Conservation (phyloP, 2,329 filamentous ascomycete species). For the Aspergillus unguis region DNA sequence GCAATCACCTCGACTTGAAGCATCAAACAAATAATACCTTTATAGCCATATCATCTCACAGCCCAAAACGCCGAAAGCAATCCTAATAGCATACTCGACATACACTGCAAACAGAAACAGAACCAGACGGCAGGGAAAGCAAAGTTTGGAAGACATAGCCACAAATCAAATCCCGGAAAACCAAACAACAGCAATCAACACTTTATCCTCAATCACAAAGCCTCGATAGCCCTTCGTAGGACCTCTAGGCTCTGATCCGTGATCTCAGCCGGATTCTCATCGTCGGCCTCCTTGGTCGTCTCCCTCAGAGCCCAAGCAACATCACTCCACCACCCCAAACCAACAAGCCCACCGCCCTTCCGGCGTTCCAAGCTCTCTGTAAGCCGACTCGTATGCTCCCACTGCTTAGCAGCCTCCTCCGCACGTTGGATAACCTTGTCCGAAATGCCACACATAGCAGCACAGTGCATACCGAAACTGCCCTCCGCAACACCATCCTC, state of each 20-base stretch:
- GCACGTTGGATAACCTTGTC: constrained; percentile 77
- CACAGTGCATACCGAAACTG: constrained; percentile 98
- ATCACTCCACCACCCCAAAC: constrained; percentile 83
- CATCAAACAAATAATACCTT: neutral
- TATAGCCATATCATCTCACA: neutral
- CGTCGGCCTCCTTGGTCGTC: constrained; percentile 25
- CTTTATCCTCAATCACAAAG: constrained; percentile 38
- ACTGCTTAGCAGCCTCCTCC: constrained; percentile 82
- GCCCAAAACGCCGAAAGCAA: neutral
- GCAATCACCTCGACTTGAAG: neutral
- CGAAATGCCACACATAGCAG: constrained; percentile 94
- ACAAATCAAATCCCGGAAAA: neutral
- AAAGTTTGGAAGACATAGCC: neutral
- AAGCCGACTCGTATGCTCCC: constrained; percentile 90
- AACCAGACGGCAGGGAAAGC: neutral
- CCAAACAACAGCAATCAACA: neutral
- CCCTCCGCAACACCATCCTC: constrained; percentile 93
- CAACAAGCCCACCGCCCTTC: constrained; percentile 75
- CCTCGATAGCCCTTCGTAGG: constrained; percentile 55
- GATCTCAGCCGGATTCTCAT: constrained; percentile 33
- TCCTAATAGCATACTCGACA: neutral
- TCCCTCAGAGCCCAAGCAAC: constrained; percentile 72
- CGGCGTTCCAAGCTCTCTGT: constrained; percentile 84
- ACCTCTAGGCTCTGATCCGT: constrained; percentile 55
- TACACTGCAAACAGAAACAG: neutral